These are phyloP conservation scores for Salix caprea DNA, from an alignment of 345 rosid species.

Conservation along the genomic window DNA sequence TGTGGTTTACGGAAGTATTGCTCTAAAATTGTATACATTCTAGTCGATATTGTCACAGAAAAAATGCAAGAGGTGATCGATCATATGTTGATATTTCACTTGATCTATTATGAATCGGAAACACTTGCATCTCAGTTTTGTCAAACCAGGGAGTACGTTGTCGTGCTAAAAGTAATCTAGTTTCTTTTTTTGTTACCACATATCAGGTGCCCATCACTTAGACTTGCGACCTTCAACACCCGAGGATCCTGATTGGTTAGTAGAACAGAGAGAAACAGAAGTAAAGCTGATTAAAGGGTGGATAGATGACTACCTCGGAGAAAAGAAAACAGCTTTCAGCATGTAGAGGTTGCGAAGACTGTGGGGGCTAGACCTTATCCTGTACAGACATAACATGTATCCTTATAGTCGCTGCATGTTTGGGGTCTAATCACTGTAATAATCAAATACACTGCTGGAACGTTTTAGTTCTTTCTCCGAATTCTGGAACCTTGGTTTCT, in stretches of 20 bases:
- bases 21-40: neutral
- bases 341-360: constrained; percentile 17
- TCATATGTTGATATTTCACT: neutral
- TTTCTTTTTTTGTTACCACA: neutral
- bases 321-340: constrained; percentile 31
- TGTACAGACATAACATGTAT: too few species aligned
- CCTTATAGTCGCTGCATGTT: too few species aligned
- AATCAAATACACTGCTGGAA: too few species aligned
- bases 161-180: too few species aligned
- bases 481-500: too few species aligned
- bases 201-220: constrained; percentile 80
- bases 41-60: neutral
- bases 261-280: constrained; percentile 70
- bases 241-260: constrained; percentile 77
- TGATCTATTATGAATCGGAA: neutral
- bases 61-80: neutral
- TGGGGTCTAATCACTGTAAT: too few species aligned
- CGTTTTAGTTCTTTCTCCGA: too few species aligned
- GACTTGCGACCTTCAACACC: constrained; percentile 70
- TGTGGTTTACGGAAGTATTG: neutral
- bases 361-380: neutral
- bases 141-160: too few species aligned
- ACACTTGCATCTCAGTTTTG: neutral
- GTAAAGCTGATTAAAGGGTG: constrained; percentile 65
- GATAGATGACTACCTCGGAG: constrained; percentile 41